These are phyloP conservation scores for Flaveria floridana DNA, from an alignment of 140 eudicot genomes.

Conservation along the genomic window DNA sequence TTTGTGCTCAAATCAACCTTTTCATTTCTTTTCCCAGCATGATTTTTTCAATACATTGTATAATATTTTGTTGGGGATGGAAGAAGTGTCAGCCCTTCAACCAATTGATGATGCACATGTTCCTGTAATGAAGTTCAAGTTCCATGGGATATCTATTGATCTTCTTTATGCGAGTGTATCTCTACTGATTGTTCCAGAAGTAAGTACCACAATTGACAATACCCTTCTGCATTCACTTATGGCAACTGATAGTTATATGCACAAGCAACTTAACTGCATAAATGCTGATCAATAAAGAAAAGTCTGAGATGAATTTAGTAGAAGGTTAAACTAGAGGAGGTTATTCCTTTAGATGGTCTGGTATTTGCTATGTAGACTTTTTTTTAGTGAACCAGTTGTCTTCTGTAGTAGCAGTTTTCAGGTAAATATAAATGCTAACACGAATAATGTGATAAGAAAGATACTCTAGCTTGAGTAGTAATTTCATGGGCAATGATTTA, in stretches of 20 bases:
- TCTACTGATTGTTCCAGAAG: conserved; percentile 52
- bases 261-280: conserved; percentile 11
- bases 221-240: conserved; percentile 21
- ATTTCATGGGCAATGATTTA: too few species aligned
- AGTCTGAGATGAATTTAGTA: neutral
- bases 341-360: conserved; percentile 4
- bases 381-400: neutral
- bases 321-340: conserved; percentile 5
- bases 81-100: conserved; percentile 64
- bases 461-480: too few species aligned
- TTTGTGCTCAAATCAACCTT: conserved; percentile 23
- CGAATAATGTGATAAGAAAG: neutral
- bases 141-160: conserved; percentile 57
- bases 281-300: conserved; percentile 11
- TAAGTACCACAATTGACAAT: conserved; percentile 41
- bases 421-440: neutral
- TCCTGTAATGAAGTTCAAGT: conserved; percentile 75
- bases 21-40: conserved; percentile 39
- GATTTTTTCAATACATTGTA: conserved; percentile 54
- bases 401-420: neutral
- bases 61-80: conserved; percentile 54
- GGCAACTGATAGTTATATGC: conserved; percentile 8
- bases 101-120: conserved; percentile 66
- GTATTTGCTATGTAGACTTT: neutral
- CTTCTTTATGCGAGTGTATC: conserved; percentile 59